Percentiles rank a stretch among this genome's conserved stretches.
Conservation (phyloP, 2,329 filamentous ascomycete genomes). For the Chlorencoelia australis region DNA sequence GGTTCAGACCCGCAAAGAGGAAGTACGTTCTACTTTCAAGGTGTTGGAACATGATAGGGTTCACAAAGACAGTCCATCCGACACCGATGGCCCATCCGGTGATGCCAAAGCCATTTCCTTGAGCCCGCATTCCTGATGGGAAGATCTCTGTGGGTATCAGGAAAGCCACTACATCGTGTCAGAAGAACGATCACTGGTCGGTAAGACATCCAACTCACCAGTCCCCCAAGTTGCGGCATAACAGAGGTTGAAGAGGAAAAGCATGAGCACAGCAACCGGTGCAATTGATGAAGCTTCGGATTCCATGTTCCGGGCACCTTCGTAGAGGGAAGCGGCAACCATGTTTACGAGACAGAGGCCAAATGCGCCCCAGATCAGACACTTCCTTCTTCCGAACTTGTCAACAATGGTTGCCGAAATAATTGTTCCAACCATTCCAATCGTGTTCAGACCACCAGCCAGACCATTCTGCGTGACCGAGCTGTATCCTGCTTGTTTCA, state of each 20-base stretch:
- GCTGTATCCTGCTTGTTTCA: conserved; percentile 28
- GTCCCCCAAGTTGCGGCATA: conserved; percentile 42
- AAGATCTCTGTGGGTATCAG: conserved; percentile 45
- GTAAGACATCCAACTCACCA: background rate
- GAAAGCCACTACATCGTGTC: conserved; percentile 31
- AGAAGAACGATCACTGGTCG: background rate
- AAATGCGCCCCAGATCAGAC: conserved; percentile 51
- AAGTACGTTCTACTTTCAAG: conserved; percentile 40
- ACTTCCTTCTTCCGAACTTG: conserved; percentile 55
- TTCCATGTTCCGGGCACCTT: conserved; percentile 26
- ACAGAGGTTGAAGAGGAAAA: conserved; percentile 40
- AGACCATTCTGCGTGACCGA: conserved; percentile 36
- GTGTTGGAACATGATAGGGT: conserved; percentile 40
- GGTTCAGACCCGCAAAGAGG: conserved; percentile 40
- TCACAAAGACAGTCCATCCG: conserved; percentile 43
- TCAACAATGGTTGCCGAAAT: conserved; percentile 49
- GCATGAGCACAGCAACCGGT: conserved; percentile 40
- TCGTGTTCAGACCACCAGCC: conserved; percentile 40
- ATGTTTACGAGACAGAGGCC: conserved; percentile 38
- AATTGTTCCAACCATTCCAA: conserved; percentile 41
- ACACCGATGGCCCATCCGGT: conserved; percentile 49
- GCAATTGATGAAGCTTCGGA: conserved; percentile 31
- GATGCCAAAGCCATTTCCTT: conserved; percentile 49
- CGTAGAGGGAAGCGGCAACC: conserved; percentile 34
- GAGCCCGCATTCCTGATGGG: conserved; percentile 44